Conservation (phyloP, 345 rosid species). For the Eucalyptus cladocalyx region DNA sequence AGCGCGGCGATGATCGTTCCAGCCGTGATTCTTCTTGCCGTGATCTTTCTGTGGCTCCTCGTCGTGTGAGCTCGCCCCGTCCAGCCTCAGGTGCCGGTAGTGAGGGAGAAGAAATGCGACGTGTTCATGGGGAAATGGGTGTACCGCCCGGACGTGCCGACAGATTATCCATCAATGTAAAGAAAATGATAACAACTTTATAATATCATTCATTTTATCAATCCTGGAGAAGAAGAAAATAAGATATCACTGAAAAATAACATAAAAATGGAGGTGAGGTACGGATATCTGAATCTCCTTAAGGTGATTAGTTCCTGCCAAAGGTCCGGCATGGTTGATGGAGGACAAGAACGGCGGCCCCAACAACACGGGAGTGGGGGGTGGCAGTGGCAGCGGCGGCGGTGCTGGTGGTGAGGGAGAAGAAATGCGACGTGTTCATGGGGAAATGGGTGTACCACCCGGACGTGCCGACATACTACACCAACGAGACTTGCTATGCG, state of each 20-base stretch:
- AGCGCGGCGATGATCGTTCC: neutral
- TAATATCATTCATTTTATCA: no score
- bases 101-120: no score
- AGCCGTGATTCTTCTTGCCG: neutral
- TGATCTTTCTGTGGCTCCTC: slow-evolving; percentile 8
- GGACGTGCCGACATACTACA: slow-evolving; percentile 16
- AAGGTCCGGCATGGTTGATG: neutral
- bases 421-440: slow-evolving; percentile 15
- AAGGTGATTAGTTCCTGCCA: no score
- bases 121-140: no score
- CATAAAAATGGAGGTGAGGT: no score
- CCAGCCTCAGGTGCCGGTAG: no score
- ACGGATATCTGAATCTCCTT: no score
- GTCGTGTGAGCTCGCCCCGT: neutral
- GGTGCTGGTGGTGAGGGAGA: neutral
- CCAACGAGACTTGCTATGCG: slow-evolving; percentile 13
- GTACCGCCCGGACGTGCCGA: no score
- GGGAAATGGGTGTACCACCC: slow-evolving; percentile 25
- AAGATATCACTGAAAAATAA: no score
- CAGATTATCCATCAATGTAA: neutral
- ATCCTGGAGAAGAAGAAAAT: no score
- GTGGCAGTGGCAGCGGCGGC: neutral
- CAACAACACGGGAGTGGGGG: neutral
- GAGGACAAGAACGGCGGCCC: neutral
- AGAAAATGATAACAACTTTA: no score